These are phyloP conservation scores for Wickerhamomyces subpelliculosus DNA, from an alignment of 805 yeast genomes.

Conservation along the genomic window DNA sequence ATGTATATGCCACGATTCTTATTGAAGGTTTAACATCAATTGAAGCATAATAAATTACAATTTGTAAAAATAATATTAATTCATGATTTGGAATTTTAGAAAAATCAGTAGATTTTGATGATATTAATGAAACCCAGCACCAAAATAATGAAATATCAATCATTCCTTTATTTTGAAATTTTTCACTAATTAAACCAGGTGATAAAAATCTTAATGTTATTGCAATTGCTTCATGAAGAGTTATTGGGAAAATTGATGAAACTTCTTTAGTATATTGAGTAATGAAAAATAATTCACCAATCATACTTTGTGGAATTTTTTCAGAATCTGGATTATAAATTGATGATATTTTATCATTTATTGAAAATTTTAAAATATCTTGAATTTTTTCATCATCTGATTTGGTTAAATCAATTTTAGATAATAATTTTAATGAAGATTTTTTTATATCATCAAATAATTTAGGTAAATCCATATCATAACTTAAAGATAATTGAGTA, in stretches of 20 bases:
- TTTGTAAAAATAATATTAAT: slow-evolving; percentile 33
- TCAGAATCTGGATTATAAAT: slow-evolving; percentile 22
- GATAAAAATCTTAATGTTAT: slow-evolving; percentile 34
- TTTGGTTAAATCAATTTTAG: slow-evolving; percentile 23
- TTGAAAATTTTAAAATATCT: slow-evolving; percentile 29
- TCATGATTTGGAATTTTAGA: slow-evolving; percentile 25
- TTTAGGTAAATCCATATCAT: slow-evolving; percentile 54
- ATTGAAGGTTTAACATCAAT: slow-evolving; percentile 28
- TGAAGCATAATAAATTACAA: slow-evolving; percentile 31
- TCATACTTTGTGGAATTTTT: slow-evolving; percentile 23
- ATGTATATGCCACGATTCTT: slow-evolving; percentile 44
- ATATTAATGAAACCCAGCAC: slow-evolving; percentile 29
- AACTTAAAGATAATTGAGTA: slow-evolving; percentile 49
- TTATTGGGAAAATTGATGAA: slow-evolving; percentile 8
- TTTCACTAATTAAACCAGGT: slow-evolving; percentile 27
- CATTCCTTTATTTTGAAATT: slow-evolving; percentile 16
- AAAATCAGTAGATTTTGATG: slow-evolving; percentile 15
- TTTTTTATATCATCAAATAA: slow-evolving; percentile 28
- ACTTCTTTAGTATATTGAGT: slow-evolving; percentile 17
- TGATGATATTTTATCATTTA: slow-evolving; percentile 26
- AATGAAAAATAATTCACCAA: slow-evolving; percentile 26
- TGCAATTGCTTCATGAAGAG: slow-evolving; percentile 28
- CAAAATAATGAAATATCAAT: slow-evolving; percentile 27
- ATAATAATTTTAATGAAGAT: slow-evolving; percentile 37
- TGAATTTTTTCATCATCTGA: slow-evolving; percentile 28